Evolutionary conservation across 441 rosid genomes (phyloP), one percentile per base, ranked within the genome.

Genomic region (Jatropha podagrica): DNA sequence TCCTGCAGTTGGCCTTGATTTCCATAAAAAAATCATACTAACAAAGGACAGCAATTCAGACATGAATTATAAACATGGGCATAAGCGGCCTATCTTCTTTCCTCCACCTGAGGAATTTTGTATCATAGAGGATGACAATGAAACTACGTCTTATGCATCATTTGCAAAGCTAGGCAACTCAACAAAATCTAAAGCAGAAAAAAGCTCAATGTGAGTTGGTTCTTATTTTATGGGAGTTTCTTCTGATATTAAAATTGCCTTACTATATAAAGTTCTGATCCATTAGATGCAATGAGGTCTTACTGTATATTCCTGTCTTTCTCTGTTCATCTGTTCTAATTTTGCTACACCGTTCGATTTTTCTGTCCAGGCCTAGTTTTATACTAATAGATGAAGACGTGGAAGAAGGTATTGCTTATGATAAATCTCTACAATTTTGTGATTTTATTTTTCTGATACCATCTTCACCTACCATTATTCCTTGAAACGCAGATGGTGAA

Each of bases 311-410:
- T 63, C 6, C 56, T 20, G 44, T 3, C 23, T 40, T 54, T 72
- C 44, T 20, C 76, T 46, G 32, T 49, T 41, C 26, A 38, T 41
- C 41, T 11, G 2, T 42, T 51, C 7, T 27, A 14, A 38, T 61
- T 18, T 68, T 48, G 18, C 4, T 72, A 4, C 74, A 49, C 71
- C 61, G 27, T 78, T 79, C 76, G 27, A 64, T 75, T 75, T 77
- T 75, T 68, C 68, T 56, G 70, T 80, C 46, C 91, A 95, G 99
- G 88, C 99, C 98, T 69, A 93, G 91, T 84, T 95, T 95, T 90
- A 84, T 78, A 64, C 99, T 95, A 85, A 44, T 95, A 74, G 97
- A 92, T 76, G 97, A 95, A 77, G 97, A 93, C n/a, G 55, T 81
- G 44, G 91, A 74, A 72, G 95, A 85, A 87, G 94, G 96, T 92